Evolutionary conservation across 257 asterid species (phyloP).

Genomic region (Linderniella brevidens): DNA sequence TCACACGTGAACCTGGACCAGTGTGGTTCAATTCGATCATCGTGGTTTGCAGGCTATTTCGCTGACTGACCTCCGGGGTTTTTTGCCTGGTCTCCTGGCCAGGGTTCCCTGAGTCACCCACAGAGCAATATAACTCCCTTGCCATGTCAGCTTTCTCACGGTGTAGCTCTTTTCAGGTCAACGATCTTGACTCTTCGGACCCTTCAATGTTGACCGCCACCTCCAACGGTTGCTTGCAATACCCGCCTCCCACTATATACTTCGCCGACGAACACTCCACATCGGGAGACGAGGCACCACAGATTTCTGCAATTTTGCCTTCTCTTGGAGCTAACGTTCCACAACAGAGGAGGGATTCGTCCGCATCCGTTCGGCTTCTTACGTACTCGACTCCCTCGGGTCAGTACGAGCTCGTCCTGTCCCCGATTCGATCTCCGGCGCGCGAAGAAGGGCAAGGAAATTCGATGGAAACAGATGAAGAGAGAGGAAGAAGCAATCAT

Average conservation of each 20-base stretch:
- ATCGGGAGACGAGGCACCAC: conserved; percentile 2
- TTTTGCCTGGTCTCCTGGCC: too few species aligned
- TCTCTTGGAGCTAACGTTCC: conserved; percentile 28
- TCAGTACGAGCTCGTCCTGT: conserved; percentile 74
- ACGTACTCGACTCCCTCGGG: conserved; percentile 92
- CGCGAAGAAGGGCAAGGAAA: conserved; percentile 39
- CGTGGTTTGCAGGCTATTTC: too few species aligned
- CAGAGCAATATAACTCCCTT: conserved; percentile 4
- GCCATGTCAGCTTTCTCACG: conserved; percentile 5
- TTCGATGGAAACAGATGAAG: conserved; percentile 74
- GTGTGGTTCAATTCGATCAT: too few species aligned
- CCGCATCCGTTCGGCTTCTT: conserved; percentile 67
- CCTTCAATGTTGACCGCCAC: conserved; percentile 86
- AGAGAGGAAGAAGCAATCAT: conserved; percentile 28
- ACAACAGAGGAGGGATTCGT: conserved; percentile 43
- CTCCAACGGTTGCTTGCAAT: conserved; percentile 69
- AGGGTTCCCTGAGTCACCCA: too few species aligned
- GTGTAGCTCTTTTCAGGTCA: conserved; percentile 32
- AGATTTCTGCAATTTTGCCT: conserved; percentile 36
- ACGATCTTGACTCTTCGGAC: conserved; percentile 84
- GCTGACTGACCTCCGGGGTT: too few species aligned
- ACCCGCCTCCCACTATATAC: conserved; percentile 88
- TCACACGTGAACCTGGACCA: too few species aligned
- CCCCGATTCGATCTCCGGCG: conserved; percentile 59
- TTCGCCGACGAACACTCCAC: conserved; percentile 61